These are phyloP conservation scores for Raphanus sativus DNA, from an alignment of 345 rosid species.

Conservation along the genomic window DNA sequence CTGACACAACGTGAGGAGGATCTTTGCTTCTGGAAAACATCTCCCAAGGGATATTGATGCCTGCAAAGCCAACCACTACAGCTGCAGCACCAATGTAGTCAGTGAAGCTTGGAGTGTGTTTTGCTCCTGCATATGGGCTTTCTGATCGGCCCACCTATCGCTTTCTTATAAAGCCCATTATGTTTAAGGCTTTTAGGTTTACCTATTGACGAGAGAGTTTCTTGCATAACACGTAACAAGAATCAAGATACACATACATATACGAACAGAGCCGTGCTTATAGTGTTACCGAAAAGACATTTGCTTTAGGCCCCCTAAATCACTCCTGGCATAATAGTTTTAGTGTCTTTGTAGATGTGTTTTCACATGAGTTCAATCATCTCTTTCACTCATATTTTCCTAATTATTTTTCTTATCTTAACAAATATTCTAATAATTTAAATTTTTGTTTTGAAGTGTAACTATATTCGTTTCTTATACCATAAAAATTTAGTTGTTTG, in stretches of 20 bases:
- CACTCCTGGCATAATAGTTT: no score
- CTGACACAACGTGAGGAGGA: slow-evolving; percentile 22
- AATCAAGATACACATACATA: neutral
- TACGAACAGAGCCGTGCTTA: no score
- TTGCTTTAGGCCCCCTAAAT: no score
- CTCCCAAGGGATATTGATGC: slow-evolving; percentile 75
- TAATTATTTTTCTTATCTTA: no score
- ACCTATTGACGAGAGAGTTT: neutral
- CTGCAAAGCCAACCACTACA: slow-evolving; percentile 85
- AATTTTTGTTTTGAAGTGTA: no score
- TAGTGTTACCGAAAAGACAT: no score
- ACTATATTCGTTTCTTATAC: no score
- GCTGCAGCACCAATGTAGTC: slow-evolving; percentile 81
- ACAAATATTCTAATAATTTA: no score
- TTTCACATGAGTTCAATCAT: no score
- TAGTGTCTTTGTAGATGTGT: no score
- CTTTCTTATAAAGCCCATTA: neutral
- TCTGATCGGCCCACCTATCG: neutral
- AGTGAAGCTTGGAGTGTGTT: slow-evolving; percentile 33
- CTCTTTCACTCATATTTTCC: no score
- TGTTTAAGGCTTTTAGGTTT: neutral
- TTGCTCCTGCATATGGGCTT: neutral
- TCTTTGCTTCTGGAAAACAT: slow-evolving; percentile 44
- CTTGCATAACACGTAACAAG: neutral
- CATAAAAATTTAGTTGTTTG: no score